Evolutionary conservation across 768 basidiomycete genomes (phyloP).

Genomic region (Kondoa subrosea): DNA sequence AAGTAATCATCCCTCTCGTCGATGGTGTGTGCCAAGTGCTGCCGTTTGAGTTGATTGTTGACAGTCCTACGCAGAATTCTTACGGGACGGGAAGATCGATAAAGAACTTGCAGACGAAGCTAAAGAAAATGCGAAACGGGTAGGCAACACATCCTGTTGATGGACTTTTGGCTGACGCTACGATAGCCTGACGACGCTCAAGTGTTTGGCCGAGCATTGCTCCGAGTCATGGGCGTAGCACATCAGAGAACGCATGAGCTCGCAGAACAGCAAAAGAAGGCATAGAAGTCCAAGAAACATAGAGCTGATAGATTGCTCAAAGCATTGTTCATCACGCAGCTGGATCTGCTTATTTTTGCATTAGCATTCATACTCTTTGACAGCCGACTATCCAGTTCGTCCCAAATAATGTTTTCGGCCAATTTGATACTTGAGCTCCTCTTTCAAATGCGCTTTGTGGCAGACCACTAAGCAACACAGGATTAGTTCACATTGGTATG

Average conservation of each 20-base stretch:
- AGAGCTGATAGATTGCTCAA: too few species aligned
- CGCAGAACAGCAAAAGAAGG: neutral
- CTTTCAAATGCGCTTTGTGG: conserved; percentile 5
- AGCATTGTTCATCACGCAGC: too few species aligned
- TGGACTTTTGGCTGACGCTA: neutral
- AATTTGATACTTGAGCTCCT: neutral
- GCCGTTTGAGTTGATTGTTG: neutral
- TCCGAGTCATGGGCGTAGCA: neutral
- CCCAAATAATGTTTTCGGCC: conserved; percentile 1
- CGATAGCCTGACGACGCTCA: neutral
- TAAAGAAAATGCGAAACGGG: conserved; percentile 9
- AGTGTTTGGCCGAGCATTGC: neutral
- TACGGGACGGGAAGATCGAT: conserved; percentile 17
- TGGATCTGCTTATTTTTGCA: too few species aligned
- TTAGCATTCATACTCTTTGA: neutral
- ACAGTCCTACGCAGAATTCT: conserved; percentile 9
- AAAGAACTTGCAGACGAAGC: conserved; percentile 11
- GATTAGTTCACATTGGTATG: neutral
- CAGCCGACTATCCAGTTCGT: neutral
- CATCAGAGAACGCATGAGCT: neutral
- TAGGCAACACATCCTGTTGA: neutral
- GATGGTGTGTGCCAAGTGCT: neutral
- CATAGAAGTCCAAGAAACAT: neutral
- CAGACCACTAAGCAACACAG: neutral
- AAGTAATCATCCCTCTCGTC: neutral